Percentiles rank a stretch among this genome's conserved stretches.
These are phyloP conservation scores for Dovyalis caffra DNA, from an alignment of 345 rosid genomes.

Conservation along the genomic window DNA sequence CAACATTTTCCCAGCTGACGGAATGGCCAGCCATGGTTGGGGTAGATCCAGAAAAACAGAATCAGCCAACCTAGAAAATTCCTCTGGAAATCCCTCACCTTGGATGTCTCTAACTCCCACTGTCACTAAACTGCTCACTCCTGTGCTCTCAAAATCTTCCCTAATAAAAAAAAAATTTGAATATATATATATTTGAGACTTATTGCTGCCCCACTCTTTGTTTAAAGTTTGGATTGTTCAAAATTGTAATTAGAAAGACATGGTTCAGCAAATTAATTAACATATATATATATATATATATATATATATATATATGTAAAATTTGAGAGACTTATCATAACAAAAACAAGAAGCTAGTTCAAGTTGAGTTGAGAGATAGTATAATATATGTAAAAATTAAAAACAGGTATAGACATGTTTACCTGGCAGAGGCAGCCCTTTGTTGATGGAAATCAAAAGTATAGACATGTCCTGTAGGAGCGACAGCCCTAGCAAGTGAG, in stretches of 20 bases:
- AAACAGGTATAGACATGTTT: not conserved
- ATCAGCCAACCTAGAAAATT: constrained; percentile 58
- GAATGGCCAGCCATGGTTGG: constrained; percentile 81
- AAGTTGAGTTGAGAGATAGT: not conserved
- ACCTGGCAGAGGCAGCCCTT: constrained; percentile 92
- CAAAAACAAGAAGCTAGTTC: too few relatives aligned
- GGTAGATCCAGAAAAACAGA: constrained; percentile 83
- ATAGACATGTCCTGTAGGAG: constrained; percentile 89
- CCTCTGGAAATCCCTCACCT: constrained; percentile 85
- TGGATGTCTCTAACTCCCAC: constrained; percentile 91
- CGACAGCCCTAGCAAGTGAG: constrained; percentile 84
- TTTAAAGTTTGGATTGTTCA: too few relatives aligned
- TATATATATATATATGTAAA: too few relatives aligned
- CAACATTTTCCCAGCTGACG: constrained; percentile 79
- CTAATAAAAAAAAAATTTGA: too few relatives aligned
- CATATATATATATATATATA: too few relatives aligned
- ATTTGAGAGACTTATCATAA: too few relatives aligned
- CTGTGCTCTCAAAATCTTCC: constrained; percentile 84
- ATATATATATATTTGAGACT: too few relatives aligned
- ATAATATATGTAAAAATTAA: too few relatives aligned
- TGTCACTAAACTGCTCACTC: constrained; percentile 62
- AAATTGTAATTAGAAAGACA: too few relatives aligned
- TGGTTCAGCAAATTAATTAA: too few relatives aligned
- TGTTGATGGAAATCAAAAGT: constrained; percentile 95
- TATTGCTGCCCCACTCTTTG: too few relatives aligned